Evolutionary conservation across 2,329 filamentous ascomycete genomes (phyloP), one percentile per base, ranked within the genome.

Genomic region (Hymenoscyphus infarciens): DNA sequence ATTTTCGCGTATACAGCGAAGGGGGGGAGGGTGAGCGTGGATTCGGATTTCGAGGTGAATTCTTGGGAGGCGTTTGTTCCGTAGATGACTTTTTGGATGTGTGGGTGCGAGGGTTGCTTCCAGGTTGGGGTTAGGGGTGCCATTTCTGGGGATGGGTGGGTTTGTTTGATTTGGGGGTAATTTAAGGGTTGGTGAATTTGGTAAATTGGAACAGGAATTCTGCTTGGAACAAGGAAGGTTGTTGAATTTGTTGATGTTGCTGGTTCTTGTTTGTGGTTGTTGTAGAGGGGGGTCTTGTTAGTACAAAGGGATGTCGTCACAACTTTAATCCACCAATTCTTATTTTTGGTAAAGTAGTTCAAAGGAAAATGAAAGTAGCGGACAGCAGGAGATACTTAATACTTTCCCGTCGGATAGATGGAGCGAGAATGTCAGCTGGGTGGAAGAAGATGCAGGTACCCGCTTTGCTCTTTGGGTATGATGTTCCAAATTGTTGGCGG

Each of bases 1-100:
- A 92, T 75, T 73, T 87, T 87, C 59, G 88, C 87, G 65, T 84
- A 89, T 56, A 90, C 76, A 39, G 81, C 84, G 75, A 88, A 88
- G 2, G 86, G 83, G 1, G 85, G 79, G 54, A 88, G 76, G 19
- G 77, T 68, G 62, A 83, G 75, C 65, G 76, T 81, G 49, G 85
- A 86, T 66, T 85, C 71, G 71, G 83, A 86, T 75, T 85, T 86
- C 66, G 84, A 83, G 66, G 81, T 82, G 75, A 83, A 88, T 13
- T 71, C 70, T 64, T 78, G 75, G n/a, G 58, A 60, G 61, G 62
- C 42, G 29, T 80, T 77, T 71, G 81, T 80, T 73, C 81, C 75
- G 69, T 73, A 60, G 67, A 85, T 74, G 70, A 87, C 83, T 64
- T 85, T 76, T 71, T 86, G 84, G 68, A 86, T 75, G 54, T 77